Conservation (phyloP, 768 basidiomycete species). For the Nidularia pulvinata region DNA sequence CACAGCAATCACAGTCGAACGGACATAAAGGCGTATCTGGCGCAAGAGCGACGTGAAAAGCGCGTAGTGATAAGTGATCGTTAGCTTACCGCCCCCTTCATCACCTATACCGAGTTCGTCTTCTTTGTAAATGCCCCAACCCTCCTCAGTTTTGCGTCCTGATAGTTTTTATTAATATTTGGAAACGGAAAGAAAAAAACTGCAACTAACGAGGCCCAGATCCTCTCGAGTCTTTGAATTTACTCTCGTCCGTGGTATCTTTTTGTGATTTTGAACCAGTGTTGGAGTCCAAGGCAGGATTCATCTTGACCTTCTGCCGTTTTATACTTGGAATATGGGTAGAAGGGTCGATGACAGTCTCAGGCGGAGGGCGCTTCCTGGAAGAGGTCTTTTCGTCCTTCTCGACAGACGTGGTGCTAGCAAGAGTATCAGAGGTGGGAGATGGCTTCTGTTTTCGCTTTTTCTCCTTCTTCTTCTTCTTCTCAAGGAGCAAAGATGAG, state of each 20-base stretch:
- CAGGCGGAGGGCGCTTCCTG: conserved; percentile 42
- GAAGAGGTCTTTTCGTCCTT: conserved; percentile 5
- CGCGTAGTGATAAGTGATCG: conserved; percentile 3
- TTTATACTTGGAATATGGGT: conserved; percentile 9
- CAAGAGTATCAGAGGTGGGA: not conserved
- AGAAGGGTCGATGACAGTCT: conserved; percentile 73
- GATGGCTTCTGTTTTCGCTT: conserved; percentile 21
- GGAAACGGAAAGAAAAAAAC: conserved; percentile 1
- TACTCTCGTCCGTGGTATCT: conserved; percentile 36
- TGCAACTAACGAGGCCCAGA: conserved; percentile 59
- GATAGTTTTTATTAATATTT: conserved; percentile 7
- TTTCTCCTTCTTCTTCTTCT: conserved; percentile 50
- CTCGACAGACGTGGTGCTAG: not conserved
- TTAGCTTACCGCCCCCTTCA: conserved; percentile 67
- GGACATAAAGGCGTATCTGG: conserved; percentile 84
- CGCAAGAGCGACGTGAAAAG: conserved; percentile 18
- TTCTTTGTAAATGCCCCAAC: conserved; percentile 79
- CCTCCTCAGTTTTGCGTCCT: conserved; percentile 84
- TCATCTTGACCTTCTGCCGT: conserved; percentile 1
- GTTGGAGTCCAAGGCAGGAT: not conserved
- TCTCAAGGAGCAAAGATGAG: conserved; percentile 22
- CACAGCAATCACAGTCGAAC: conserved; percentile 90
- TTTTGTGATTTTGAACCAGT: conserved; percentile 15
- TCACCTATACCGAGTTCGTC: conserved; percentile 74
- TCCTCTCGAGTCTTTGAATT: conserved; percentile 78